Base-by-base conservation (phyloP, 2,329 filamentous ascomycete species). In the Aspergillus uvarum region DNA sequence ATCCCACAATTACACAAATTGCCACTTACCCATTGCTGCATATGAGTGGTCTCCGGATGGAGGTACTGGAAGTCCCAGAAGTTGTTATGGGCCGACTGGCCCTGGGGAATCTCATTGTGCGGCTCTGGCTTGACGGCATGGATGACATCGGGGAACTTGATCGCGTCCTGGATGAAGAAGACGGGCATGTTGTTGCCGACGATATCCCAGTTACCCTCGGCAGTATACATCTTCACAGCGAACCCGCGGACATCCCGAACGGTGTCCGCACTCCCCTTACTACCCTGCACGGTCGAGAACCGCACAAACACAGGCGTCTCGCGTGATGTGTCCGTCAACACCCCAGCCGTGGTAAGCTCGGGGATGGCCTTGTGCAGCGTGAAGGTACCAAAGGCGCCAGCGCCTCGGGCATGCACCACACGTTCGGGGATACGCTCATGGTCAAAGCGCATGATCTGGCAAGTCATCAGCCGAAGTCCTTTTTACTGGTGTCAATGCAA, bases 181-280 rank as follows among this genome's bases (percentile, higher is more conserved):
- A 77, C 72, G 0, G 76, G 75, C 21, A 78, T 76, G 50, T 77
- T 77, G 56, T 78, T 77, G 11, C 75, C 75, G 5, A 77, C 75
- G 51, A 78, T 72, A 63, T 77, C 74, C 86, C 87, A 91, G 66
- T 90, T 92, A 4, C 89, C 90, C 68, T 93, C 89, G 0, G 89
- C 78, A 0, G 90, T 92, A 71, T 92, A 92, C 68, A 91, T 87
- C 74, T 91, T 91, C 63, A 91, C 76, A 0, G 90, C 89, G 64
- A 94, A 95, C 1, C 91, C 90, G 42, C 90, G 85, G 2, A 92
- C 89, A 79, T 95, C 90, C n/a, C 91, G 85, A 1, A 92, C 90
- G 0, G 89, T 93, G 71, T 95, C 91, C 5, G 90, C 89, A 54
- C 87, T 90, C 12, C 90, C 91, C 35, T 87, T 83, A 70, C 86